A percentile compares a stretch with the other conserved stretches of the same genome.
These are phyloP conservation scores for Adansonia grandidieri DNA, from an alignment of 441 rosid species.

Conservation along the genomic window DNA sequence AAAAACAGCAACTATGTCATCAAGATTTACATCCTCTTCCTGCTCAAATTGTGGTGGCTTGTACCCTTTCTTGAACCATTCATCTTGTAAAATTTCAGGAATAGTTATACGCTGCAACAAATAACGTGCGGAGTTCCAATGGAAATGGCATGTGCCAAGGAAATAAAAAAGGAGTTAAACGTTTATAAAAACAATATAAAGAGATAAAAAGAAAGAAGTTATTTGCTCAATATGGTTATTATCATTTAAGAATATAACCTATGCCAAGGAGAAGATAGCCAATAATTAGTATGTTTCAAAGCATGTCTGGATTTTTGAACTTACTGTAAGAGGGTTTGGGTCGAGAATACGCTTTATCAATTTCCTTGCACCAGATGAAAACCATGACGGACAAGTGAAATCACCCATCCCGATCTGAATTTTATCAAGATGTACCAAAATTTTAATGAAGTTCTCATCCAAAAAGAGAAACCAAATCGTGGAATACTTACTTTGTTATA, in stretches of 20 bases:
- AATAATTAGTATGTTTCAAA: neutral
- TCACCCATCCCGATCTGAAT: constrained; percentile 68
- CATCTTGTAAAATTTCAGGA: constrained; percentile 70
- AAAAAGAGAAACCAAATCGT: neutral
- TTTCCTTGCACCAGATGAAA: constrained; percentile 71
- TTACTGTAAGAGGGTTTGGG: constrained; percentile 76
- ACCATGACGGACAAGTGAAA: constrained; percentile 70
- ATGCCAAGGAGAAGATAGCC: neutral
- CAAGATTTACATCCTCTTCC: constrained; percentile 67
- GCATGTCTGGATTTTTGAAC: constrained; percentile 32
- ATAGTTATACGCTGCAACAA: constrained; percentile 66
- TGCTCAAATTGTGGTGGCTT: constrained; percentile 63
- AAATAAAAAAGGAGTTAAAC: neutral
- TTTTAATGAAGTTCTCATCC: neutral
- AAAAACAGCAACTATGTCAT: constrained; percentile 73
- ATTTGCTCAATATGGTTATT: constrained; percentile 3
- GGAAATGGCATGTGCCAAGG: neutral
- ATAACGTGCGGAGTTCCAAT: neutral
- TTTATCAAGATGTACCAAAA: constrained; percentile 16
- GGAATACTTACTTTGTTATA: constrained; percentile 48
- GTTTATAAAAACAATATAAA: neutral
- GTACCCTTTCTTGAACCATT: constrained; percentile 84
- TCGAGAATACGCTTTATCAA: constrained; percentile 73
- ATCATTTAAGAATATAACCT: neutral
- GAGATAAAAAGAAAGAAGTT: neutral